These are phyloP conservation scores for Zanthoxylum bungeanum DNA, from an alignment of 345 rosid species.

Conservation along the genomic window DNA sequence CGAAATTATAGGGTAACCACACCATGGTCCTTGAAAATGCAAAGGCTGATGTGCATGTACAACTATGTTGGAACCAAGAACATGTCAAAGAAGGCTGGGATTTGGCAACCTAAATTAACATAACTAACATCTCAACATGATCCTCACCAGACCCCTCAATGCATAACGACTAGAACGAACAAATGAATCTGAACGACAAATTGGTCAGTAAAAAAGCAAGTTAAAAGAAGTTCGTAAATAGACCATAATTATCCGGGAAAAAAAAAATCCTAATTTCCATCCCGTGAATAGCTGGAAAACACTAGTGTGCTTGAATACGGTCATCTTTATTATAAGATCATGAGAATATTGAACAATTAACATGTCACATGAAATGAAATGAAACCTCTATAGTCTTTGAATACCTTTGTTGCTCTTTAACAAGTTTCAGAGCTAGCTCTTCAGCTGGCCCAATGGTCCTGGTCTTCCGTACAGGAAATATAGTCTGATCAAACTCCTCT, in stretches of 20 bases:
- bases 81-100: neutral
- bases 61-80: neutral
- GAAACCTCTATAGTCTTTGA: neutral
- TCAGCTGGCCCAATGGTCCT: constrained; percentile 62
- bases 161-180: neutral
- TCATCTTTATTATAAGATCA: neutral
- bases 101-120: neutral
- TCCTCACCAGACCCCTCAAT: neutral
- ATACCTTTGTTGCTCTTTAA: constrained; percentile 73
- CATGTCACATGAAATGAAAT: neutral
- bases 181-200: neutral
- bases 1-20: neutral
- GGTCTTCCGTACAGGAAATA: constrained; percentile 56
- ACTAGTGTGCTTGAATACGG: neutral
- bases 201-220: neutral
- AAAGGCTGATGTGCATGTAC: neutral
- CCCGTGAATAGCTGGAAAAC: neutral
- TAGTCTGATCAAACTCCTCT: constrained; percentile 89
- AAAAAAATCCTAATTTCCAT: neutral
- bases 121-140: neutral
- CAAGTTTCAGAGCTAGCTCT: constrained; percentile 55
- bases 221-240: neutral
- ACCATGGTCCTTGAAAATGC: neutral
- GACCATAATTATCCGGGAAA: neutral
- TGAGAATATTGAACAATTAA: neutral